Conservation (phyloP, 2,329 filamentous ascomycete genomes). For the Microsporum canis region DNA sequence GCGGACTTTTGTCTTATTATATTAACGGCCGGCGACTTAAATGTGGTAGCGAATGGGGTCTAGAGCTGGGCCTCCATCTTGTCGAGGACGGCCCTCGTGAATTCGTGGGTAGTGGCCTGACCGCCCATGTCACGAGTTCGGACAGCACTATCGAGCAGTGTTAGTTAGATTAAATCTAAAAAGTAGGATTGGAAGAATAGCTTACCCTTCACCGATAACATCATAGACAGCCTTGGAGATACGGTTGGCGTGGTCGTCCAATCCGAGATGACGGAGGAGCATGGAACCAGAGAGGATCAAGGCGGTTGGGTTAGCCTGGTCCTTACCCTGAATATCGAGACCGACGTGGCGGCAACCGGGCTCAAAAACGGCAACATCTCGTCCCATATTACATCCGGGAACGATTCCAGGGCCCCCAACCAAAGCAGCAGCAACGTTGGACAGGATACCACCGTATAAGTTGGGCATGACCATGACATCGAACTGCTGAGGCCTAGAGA, state of each 20-base stretch:
- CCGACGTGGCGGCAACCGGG: constrained; percentile 98
- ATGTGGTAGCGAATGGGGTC: constrained; percentile 19
- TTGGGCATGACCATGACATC: constrained; percentile 99
- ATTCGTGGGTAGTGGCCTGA: constrained; percentile 77
- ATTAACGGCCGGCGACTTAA: constrained; percentile 2
- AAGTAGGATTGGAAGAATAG: constrained; percentile 16
- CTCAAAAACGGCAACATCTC: constrained; percentile 96
- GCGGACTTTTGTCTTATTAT: background rate
- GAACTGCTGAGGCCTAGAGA: constrained; percentile 92
- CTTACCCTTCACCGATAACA: constrained; percentile 81
- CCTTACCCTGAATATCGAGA: constrained; percentile 98
- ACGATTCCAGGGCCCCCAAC: constrained; percentile 96
- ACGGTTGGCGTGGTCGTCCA: constrained; percentile 96
- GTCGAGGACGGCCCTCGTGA: constrained; percentile 85
- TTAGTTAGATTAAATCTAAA: background rate
- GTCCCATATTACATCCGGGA: constrained; percentile 98
- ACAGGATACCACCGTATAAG: constrained; percentile 95
- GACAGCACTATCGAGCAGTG: constrained; percentile 26
- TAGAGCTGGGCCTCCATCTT: constrained; percentile 74
- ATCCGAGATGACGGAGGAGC: constrained; percentile 91
- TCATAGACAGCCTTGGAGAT: constrained; percentile 74
- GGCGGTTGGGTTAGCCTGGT: constrained; percentile 96
- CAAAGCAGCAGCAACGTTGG: constrained; percentile 95
- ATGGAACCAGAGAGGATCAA: constrained; percentile 91
- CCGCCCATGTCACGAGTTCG: constrained; percentile 97